Base-by-base conservation (phyloP, 2,329 filamentous ascomycete genomes). In the Paraphaeosphaeria minitans region DNA sequence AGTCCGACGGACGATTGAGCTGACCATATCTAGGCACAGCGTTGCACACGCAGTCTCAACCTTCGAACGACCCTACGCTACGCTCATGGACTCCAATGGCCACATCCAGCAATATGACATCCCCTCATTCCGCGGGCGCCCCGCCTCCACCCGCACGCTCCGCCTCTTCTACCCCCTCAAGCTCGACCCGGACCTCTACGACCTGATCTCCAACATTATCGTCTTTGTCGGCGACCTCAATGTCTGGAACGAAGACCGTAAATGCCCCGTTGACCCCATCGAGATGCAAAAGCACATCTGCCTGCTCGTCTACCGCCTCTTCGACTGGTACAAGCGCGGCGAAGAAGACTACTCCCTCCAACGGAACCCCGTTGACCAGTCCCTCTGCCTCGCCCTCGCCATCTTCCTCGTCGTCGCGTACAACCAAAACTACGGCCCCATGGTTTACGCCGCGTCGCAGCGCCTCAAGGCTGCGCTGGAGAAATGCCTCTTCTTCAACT, bases 261-360 rank as follows among this genome's bases (percentile, higher is more conserved):
- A 27, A 21, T 59, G 37, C 39, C 58, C 58, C 4, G 43, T 71
- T 4, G 70, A 71, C 39, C 64, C 73, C 0, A 57, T 75, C 13
- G 71, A 74, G 10, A 62, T 75, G 22, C 72, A 75, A 51, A 75
- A 74, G 37, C 67, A 75, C 39, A 65, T 59, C 10, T 66, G 59
- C 31, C 55, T 73, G 5, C 59, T 75, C 13, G 60, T 65, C 37
- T 71, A 72, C 47, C 57, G 67, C 13, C 58, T 75, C 0, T 69
- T 73, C 35, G 61, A 67, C 48, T 75, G 71, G 71, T 70, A 71
- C 43, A 66, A 67, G 42, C 31, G 42, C 27, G 62, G 55, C 35
- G 62, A 66, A 56, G 58, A 64, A 35, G 13, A 52, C 39, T 4
- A 39, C 16, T 24, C 16, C 21, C 14, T 16, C 16, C 41, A 53